A percentile compares a stretch with the other conserved stretches of the same genome.
Conservation (phyloP, 331 rosid genomes). For the Rhamnella rubrinervis region DNA sequence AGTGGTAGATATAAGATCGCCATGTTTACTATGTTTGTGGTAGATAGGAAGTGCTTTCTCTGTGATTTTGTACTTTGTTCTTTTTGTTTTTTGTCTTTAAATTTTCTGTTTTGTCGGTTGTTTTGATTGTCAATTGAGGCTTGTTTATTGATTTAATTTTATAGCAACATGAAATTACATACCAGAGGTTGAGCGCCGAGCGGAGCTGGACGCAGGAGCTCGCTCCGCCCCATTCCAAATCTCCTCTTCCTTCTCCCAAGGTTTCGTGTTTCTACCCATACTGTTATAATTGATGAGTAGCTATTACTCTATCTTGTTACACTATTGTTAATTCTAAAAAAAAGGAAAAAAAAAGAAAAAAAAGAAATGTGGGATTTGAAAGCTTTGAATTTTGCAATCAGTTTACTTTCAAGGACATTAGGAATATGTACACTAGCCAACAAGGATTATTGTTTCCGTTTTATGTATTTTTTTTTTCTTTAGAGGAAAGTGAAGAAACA, state of each 20-base stretch:
- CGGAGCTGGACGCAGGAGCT: constrained; percentile 81
- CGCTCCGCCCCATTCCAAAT: constrained; percentile 61
- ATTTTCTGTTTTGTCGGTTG: constrained; percentile 2
- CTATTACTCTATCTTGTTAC: neutral
- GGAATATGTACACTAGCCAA: neutral
- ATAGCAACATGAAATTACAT: constrained; percentile 48
- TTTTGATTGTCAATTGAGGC: constrained; percentile 3
- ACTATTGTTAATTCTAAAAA: constrained; percentile 17
- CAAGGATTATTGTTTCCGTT: neutral
- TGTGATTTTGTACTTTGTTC: neutral
- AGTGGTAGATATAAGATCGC: too few relatives aligned
- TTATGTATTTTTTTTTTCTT: neutral
- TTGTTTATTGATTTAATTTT: constrained; percentile 32
- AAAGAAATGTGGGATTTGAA: neutral
- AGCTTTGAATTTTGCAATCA: neutral
- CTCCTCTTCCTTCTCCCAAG: constrained; percentile 61
- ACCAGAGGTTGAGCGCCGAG: constrained; percentile 40
- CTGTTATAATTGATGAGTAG: constrained; percentile 5
- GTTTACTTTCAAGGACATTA: neutral
- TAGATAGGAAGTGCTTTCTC: neutral
- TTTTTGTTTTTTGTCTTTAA: neutral
- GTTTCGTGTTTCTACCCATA: constrained; percentile 41
- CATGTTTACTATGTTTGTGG: too few relatives aligned
- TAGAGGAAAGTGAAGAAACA: neutral
- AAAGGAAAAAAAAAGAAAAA: neutral